Evolutionary conservation across 1,284 basidiomycete genomes (phyloP), one percentile per base, ranked within the genome.

Genomic region (Cryptococcus sp.): DNA sequence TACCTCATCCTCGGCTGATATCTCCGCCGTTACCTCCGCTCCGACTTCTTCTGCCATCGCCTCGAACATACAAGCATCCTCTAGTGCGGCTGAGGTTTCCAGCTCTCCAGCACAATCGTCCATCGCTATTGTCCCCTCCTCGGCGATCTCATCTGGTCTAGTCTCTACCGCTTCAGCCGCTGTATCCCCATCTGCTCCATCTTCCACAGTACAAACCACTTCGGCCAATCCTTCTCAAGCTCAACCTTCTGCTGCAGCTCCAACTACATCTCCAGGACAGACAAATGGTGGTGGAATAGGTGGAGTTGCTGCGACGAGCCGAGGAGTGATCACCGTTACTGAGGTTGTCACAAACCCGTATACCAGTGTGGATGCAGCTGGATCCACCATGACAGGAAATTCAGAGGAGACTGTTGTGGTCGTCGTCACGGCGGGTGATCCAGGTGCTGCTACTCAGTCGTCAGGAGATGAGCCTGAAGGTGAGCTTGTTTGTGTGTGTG

Each of bases 261-360:
- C 44, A 5, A 23, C 54, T 5, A 30, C 41, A 43, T 46, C 50
- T 30, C 44, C 44, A 30, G 13, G 13, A n/a, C 8, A 10, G 8
- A 13, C 44, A 8, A 31, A 31, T 5, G 53, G 33, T 7, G 37
- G 31, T n/a, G 41, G 38, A 30, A 23, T n/a, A 13, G 23, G 35
- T 15, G 44, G 13, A 11, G 31, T 4, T 36, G 38, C 38, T 4
- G 53, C 15, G 6, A 15, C 11, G 13, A 30, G 38, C 14, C 14
- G n/a, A 13, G 34, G 38, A 13, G 48, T 59, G 30, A 41, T 53
- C n/a, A 59, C 58, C n/a, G 58, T 46, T 8, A 59, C 55, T 6
- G 33, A 51, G n/a, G 30, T 54, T 13, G 13, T 59, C 51, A 55
- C 55, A 8, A 23, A 36, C 14, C 41, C 32, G 35, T 36, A 49